A percentile compares a stretch with the other conserved stretches of the same genome.
These are phyloP conservation scores for Ganoderma leucocontextum DNA, from an alignment of 1,284 basidiomycete genomes.

Conservation along the genomic window DNA sequence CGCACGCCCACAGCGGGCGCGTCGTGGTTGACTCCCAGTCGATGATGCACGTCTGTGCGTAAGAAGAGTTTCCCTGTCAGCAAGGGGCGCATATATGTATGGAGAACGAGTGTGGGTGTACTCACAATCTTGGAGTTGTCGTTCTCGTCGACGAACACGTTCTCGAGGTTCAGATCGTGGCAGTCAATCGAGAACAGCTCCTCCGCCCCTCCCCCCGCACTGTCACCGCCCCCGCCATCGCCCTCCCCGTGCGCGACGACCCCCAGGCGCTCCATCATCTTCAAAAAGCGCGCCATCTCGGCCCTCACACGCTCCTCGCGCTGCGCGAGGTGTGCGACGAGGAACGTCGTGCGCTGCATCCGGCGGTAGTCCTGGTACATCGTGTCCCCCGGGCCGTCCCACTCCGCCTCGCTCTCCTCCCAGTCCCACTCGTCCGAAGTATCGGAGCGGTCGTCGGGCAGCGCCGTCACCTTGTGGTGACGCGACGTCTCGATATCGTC, in stretches of 20 bases:
- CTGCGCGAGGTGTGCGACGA: constrained; percentile 70
- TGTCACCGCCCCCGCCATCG: constrained; percentile 41
- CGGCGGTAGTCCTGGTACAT: constrained; percentile 84
- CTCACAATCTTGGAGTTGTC: constrained; percentile 76
- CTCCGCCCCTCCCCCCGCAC: constrained; percentile 25
- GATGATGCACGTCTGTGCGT: constrained; percentile 75
- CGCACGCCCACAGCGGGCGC: constrained; percentile 81
- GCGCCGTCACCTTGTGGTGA: constrained; percentile 68
- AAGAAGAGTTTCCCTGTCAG: constrained; percentile 1
- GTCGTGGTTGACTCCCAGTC: constrained; percentile 89
- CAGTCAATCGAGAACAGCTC: constrained; percentile 79
- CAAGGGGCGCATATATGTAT: neutral
- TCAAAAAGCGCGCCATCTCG: constrained; percentile 76
- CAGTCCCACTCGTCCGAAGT: constrained; percentile 77
- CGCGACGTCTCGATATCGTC: constrained; percentile 74
- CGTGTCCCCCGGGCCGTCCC: constrained; percentile 72
- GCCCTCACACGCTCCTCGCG: constrained; percentile 66
- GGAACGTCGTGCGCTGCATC: constrained; percentile 78
- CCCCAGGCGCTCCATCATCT: constrained; percentile 67
- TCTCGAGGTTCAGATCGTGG: constrained; percentile 82
- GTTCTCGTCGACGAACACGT: constrained; percentile 77
- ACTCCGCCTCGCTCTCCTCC: constrained; percentile 79
- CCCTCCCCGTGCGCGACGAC: constrained; percentile 37
- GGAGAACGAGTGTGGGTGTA: constrained; percentile 19
- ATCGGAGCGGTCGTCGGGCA: constrained; percentile 74